phyloP scores from a whole-genome alignment of 2,329 filamentous ascomycete genomes.

The Aureobasidium pullulans region DNA sequence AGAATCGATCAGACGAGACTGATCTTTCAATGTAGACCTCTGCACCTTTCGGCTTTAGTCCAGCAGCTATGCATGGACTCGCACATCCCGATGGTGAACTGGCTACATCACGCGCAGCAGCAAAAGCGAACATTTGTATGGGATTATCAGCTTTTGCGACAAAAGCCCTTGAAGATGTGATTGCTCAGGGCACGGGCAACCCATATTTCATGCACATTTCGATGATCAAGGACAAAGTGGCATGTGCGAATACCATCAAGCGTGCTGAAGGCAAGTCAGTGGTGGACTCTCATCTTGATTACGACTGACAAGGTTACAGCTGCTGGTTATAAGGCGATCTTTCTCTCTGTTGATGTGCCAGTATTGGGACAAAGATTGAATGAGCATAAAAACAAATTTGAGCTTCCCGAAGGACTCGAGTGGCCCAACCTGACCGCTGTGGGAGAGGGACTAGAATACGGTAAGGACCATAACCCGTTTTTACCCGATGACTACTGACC shows the following conservation, averaged over 20 bases:
- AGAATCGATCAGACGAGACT: constrained; percentile 17
- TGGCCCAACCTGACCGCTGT: constrained; percentile 32
- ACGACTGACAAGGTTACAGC: constrained; percentile 15
- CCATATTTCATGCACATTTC: constrained; percentile 45
- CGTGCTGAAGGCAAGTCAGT: constrained; percentile 15
- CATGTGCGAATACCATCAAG: constrained; percentile 3
- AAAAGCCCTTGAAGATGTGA: constrained; percentile 39
- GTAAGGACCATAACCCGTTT: background rate
- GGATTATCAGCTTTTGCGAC: constrained; percentile 39
- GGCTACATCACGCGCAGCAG: constrained; percentile 37
- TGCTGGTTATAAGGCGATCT: constrained; percentile 43
- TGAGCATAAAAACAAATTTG: constrained; percentile 44
- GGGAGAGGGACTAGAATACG: background rate
- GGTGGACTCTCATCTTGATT: constrained; percentile 14
- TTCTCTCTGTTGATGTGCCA: constrained; percentile 46
- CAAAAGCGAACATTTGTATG: constrained; percentile 34
- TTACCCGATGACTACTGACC: background rate
- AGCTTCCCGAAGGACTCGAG: constrained; percentile 36
- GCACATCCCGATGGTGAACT: constrained; percentile 42
- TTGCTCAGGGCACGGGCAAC: constrained; percentile 18
- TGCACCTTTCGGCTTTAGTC: constrained; percentile 41
- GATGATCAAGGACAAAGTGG: constrained; percentile 39
- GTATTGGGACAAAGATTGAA: constrained; percentile 43
- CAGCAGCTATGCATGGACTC: constrained; percentile 41
- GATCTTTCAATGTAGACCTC: background rate